Percentiles rank a stretch among this genome's conserved stretches.
Evolutionary conservation across 306 rosid species (phyloP).

Genomic region (Fragaria iinumae): DNA sequence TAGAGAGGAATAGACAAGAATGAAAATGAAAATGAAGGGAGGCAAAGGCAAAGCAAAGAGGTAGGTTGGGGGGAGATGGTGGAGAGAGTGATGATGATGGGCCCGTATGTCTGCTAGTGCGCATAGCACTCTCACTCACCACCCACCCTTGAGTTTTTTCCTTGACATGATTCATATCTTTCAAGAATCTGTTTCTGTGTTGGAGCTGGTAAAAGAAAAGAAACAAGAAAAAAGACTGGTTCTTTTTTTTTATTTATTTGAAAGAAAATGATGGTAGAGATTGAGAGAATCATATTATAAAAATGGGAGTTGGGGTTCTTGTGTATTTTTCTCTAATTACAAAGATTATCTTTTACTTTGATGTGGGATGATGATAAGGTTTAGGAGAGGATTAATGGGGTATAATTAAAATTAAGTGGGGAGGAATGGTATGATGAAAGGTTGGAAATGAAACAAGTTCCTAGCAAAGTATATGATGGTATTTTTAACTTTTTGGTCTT

Average conservation of each 20-base stretch:
- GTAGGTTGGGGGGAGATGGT: conserved; percentile 29
- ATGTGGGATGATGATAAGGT: conserved; percentile 13
- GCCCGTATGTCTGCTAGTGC: conserved; percentile 64
- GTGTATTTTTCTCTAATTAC: conserved; percentile 6
- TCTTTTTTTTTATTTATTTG: neutral
- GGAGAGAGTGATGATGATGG: conserved; percentile 55
- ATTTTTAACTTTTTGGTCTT: conserved; percentile 20
- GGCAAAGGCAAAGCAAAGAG: conserved; percentile 16
- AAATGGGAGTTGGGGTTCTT: neutral
- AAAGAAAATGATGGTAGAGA: neutral
- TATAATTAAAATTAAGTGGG: conserved; percentile 18
- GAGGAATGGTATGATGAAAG: conserved; percentile 19
- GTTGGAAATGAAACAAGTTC: conserved; percentile 29
- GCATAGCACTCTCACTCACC: conserved; percentile 32
- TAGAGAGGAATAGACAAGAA: neutral
- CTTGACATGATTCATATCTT: conserved; percentile 35
- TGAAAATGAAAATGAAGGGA: conserved; percentile 7
- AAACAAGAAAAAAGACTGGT: neutral
- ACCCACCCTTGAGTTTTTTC: conserved; percentile 10
- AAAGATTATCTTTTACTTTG: conserved; percentile 20
- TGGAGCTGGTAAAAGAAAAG: conserved; percentile 7
- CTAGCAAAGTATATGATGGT: conserved; percentile 25
- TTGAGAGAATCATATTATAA: neutral
- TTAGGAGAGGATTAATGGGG: conserved; percentile 3
- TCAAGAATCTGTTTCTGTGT: conserved; percentile 31